Conservation (phyloP, 257 asterid genomes). For the Misopates orontium region DNA sequence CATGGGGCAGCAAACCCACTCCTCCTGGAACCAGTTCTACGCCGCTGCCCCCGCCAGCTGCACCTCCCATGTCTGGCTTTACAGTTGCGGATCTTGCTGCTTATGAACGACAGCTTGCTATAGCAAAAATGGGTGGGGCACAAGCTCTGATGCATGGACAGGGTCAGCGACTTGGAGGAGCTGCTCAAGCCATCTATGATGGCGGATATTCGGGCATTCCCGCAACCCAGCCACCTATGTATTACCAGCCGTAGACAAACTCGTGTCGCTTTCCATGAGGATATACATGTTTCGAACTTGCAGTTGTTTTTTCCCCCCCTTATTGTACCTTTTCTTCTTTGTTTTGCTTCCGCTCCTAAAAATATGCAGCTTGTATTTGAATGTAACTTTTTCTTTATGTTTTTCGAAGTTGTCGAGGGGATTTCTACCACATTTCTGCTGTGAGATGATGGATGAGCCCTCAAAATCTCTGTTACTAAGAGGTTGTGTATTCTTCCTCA, state of each 20-base stretch:
- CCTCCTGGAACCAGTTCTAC: constrained; percentile 69
- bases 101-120: constrained; percentile 63
- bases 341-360: not conserved
- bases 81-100: constrained; percentile 60
- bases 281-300: not conserved
- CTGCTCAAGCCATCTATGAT: constrained; percentile 15
- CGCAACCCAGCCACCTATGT: constrained; percentile 20
- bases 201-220: constrained; percentile 11
- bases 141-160: constrained; percentile 68
- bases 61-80: constrained; percentile 50
- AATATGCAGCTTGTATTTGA: constrained; percentile 25
- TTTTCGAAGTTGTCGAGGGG: constrained; percentile 25
- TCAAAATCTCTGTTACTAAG: not conserved
- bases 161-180: constrained; percentile 52
- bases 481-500: not conserved
- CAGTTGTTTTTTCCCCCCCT: not conserved
- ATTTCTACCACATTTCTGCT: constrained; percentile 4
- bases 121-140: constrained; percentile 58
- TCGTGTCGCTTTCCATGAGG: not conserved
- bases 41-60: constrained; percentile 77
- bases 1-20: constrained; percentile 92
- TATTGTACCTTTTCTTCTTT: not conserved
- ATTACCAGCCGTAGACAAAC: constrained; percentile 9
- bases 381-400: constrained; percentile 31
- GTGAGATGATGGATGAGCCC: constrained; percentile 16